Evolutionary conservation across 2,329 filamentous ascomycete species (phyloP).

Genomic region (Metarhizium sp.): DNA sequence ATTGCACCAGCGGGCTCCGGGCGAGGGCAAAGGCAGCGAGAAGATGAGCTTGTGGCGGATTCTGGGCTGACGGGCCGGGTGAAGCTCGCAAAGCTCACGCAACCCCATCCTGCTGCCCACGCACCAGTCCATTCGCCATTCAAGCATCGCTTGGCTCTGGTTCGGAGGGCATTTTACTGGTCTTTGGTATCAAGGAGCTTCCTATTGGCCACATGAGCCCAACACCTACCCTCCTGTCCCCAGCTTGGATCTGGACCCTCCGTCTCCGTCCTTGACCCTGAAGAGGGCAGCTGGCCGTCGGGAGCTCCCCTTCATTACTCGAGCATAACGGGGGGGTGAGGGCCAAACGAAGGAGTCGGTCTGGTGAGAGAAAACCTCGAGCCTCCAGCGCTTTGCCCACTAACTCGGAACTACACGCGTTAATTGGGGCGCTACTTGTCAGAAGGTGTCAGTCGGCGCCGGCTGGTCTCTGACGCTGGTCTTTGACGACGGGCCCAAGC

Average conservation of each 20-base stretch:
- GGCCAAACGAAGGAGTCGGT: background rate
- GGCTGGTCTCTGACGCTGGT: too few relatives aligned
- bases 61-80: background rate
- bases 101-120: background rate
- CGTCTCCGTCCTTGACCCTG: background rate
- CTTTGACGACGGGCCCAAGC: too few relatives aligned
- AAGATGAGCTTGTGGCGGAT: background rate
- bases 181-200: background rate
- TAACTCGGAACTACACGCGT: background rate
- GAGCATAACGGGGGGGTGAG: background rate
- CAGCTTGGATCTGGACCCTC: too few relatives aligned
- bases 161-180: too few relatives aligned
- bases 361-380: background rate
- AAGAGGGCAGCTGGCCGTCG: too few relatives aligned
- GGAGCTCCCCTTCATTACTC: background rate
- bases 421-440: background rate
- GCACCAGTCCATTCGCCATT: background rate
- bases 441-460: background rate
- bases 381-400: background rate
- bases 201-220: background rate
- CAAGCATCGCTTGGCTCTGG: too few relatives aligned
- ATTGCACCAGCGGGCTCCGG: too few relatives aligned
- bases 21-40: background rate
- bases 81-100: background rate
- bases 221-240: background rate